These are phyloP conservation scores for Leptomonas seymouri DNA, from an alignment of 208 protist genomes.

Conservation along the genomic window DNA sequence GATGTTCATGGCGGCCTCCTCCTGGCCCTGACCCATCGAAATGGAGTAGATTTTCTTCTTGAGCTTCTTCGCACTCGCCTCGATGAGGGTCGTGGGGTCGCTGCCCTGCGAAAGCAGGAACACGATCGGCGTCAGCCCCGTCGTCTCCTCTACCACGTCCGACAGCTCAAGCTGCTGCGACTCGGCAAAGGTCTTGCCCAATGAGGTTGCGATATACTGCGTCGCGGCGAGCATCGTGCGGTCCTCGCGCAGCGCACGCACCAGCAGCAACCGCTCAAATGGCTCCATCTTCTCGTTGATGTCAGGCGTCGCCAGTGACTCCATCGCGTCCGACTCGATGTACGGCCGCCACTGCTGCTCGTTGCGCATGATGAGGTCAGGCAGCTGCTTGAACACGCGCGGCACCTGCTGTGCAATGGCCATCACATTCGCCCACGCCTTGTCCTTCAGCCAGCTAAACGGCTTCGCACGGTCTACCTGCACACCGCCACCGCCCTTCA, in stretches of 20 bases:
- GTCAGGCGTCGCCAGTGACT: constrained; percentile 90
- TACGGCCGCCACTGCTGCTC: constrained; percentile 94
- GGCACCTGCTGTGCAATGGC: constrained; percentile 84
- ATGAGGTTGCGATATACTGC: constrained; percentile 89
- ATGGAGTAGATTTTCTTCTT: constrained; percentile 96
- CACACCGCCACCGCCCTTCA: constrained; percentile 96
- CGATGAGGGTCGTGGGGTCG: constrained; percentile 96
- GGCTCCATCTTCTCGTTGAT: constrained; percentile 92
- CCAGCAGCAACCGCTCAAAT: constrained; percentile 96
- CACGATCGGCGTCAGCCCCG: constrained; percentile 92
- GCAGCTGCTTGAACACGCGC: constrained; percentile 94
- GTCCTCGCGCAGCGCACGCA: constrained; percentile 95
- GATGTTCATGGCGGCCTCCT: constrained; percentile 93
- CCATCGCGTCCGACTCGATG: constrained; percentile 95
- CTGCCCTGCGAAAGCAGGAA: constrained; percentile 97
- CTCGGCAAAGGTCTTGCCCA: constrained; percentile 95
- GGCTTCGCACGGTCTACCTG: constrained; percentile 94
- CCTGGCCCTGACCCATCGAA: constrained; percentile 99
- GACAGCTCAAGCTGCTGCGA: constrained; percentile 90
- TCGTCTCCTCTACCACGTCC: constrained; percentile 89
- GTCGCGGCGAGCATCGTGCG: constrained; percentile 94
- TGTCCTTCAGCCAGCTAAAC: constrained; percentile 95
- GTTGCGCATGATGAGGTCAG: constrained; percentile 93
- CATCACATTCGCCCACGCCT: constrained; percentile 96
- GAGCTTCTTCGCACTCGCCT: constrained; percentile 94